phyloP scores from a whole-genome alignment of 306 rosid species.

The Corylus americana region DNA sequence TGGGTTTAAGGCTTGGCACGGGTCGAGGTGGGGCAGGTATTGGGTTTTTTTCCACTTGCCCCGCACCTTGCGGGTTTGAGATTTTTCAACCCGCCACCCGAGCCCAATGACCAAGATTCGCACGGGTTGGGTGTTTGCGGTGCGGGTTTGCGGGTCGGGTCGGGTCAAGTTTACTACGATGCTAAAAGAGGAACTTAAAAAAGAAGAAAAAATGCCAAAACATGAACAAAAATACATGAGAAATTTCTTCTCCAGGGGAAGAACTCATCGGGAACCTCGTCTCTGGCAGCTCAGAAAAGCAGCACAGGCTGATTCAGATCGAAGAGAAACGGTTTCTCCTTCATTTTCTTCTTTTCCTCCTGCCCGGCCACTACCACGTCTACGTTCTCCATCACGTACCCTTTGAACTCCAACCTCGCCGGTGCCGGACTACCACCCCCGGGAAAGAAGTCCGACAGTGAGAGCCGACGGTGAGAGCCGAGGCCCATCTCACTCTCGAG shows the following conservation, averaged over 20 bases:
- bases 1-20: too few species aligned
- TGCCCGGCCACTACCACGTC: slow-evolving; percentile 37
- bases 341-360: slow-evolving; percentile 26
- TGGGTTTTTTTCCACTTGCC: too few species aligned
- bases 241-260: background rate
- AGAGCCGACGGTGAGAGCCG: too few species aligned
- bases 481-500: too few species aligned
- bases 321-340: slow-evolving; percentile 48
- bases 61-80: too few species aligned
- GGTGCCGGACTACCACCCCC: slow-evolving; percentile 11
- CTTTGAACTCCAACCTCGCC: slow-evolving; percentile 56
- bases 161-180: background rate
- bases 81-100: too few species aligned
- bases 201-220: too few species aligned
- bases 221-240: background rate
- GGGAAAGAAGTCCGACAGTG: slow-evolving; percentile 17
- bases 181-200: slow-evolving; percentile 7
- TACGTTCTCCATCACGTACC: slow-evolving; percentile 56
- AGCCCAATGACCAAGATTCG: too few species aligned
- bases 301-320: slow-evolving; percentile 74
- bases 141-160: background rate
- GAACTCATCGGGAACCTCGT: background rate
- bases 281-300: slow-evolving; percentile 29
- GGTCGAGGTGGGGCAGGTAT: too few species aligned
- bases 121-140: too few species aligned